A percentile compares a stretch with the other conserved stretches of the same genome.
These are phyloP conservation scores for Dacryopinax spathularia DNA, from an alignment of 768 basidiomycete genomes.

Conservation along the genomic window DNA sequence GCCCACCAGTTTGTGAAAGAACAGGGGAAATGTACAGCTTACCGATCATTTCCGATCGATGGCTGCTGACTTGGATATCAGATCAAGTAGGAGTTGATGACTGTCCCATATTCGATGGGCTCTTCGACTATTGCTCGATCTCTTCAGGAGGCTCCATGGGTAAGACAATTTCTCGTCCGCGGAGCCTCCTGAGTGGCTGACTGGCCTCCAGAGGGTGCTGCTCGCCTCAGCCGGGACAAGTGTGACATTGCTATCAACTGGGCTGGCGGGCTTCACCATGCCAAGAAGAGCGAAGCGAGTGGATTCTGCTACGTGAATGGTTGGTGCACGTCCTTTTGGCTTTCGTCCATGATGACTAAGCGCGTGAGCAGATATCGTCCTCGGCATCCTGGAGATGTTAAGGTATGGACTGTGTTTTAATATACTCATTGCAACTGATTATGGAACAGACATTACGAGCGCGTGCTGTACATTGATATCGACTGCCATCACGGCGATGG, in stretches of 20 bases:
- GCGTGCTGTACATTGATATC: constrained; percentile 96
- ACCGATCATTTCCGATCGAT: not conserved
- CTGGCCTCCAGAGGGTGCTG: constrained; percentile 73
- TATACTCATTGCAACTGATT: not conserved
- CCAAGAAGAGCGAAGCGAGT: constrained; percentile 97
- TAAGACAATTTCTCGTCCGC: constrained; percentile 28
- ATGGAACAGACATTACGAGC: constrained; percentile 62
- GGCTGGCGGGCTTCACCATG: constrained; percentile 97
- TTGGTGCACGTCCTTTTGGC: constrained; percentile 23
- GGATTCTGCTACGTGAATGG: constrained; percentile 99
- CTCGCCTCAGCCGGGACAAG: constrained; percentile 85
- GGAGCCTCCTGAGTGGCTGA: not conserved
- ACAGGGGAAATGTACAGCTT: constrained; percentile 78
- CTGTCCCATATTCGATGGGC: constrained; percentile 94
- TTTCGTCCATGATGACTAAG: not conserved
- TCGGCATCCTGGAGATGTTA: constrained; percentile 88
- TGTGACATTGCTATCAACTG: constrained; percentile 99
- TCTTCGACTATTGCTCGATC: constrained; percentile 98
- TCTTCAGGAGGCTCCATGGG: constrained; percentile 99
- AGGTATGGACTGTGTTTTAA: constrained; percentile 34
- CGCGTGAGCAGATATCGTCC: constrained; percentile 66
- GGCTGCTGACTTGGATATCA: constrained; percentile 21
- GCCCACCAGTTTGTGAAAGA: constrained; percentile 89
- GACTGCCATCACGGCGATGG: constrained; percentile 99
- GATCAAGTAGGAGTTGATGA: constrained; percentile 92